Evolutionary conservation across 1,284 basidiomycete species (phyloP).

Genomic region (Pascua guehoae): DNA sequence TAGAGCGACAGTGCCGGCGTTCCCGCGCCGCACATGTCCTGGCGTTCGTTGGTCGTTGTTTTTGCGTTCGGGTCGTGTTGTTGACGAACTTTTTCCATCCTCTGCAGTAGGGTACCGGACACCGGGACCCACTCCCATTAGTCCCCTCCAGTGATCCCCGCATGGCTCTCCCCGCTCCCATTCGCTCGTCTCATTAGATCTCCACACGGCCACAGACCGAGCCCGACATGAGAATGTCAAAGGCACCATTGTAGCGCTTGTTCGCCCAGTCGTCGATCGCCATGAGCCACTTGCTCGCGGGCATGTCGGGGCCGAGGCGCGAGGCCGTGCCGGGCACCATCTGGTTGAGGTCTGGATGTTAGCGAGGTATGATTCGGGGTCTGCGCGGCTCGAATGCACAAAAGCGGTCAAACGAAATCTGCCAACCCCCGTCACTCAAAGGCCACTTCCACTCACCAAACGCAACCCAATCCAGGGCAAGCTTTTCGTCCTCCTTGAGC

Average conservation of each 20-base stretch:
- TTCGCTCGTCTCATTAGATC: slow-evolving; percentile 15
- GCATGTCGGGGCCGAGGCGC: slow-evolving; percentile 37
- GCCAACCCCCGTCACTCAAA: neutral
- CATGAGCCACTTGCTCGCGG: slow-evolving; percentile 39
- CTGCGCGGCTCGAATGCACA: too few relatives aligned
- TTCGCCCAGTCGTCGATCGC: slow-evolving; percentile 41
- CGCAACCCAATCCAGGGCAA: slow-evolving; percentile 42
- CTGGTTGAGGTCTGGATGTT: slow-evolving; percentile 39
- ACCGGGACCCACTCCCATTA: too few relatives aligned
- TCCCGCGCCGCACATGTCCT: too few relatives aligned
- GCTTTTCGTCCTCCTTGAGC: slow-evolving; percentile 21
- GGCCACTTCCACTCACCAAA: slow-evolving; percentile 46
- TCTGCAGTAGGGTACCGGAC: too few relatives aligned
- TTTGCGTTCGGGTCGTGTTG: too few relatives aligned
- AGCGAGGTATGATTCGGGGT: neutral
- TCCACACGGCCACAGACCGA: slow-evolving; percentile 40
- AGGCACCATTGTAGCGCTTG: slow-evolving; percentile 31
- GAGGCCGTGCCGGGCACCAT: slow-evolving; percentile 45
- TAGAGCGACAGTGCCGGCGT: too few relatives aligned
- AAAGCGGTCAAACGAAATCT: neutral
- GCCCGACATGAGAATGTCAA: slow-evolving; percentile 44
- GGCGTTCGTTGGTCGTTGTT: too few relatives aligned
- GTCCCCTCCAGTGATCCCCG: too few relatives aligned
- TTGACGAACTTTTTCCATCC: too few relatives aligned
- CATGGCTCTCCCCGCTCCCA: too few relatives aligned